Conservation (phyloP, 1,284 basidiomycete genomes). For the Gomphus bonarii region DNA sequence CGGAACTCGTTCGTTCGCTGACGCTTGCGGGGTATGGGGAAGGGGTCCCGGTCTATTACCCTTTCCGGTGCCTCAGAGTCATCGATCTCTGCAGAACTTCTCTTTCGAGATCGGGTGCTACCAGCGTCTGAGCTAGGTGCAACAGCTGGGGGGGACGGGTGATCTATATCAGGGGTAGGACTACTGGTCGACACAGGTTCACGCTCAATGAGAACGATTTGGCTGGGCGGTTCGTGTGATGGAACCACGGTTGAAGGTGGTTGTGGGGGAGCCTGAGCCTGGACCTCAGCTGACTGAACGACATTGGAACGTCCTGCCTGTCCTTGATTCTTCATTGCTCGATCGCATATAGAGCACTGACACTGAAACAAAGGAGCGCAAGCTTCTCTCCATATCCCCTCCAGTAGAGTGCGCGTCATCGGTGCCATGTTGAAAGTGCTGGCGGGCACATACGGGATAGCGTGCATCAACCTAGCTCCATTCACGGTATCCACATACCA, state of each 20-base stretch:
- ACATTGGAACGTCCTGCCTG: neutral
- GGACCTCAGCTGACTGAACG: neutral
- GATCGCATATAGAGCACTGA: conserved; percentile 57
- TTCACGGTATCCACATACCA: conserved; percentile 28
- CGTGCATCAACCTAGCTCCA: conserved; percentile 35
- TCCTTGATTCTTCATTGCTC: conserved; percentile 35
- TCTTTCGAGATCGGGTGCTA: conserved; percentile 6
- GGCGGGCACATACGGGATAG: conserved; percentile 55
- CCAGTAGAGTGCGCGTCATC: conserved; percentile 49
- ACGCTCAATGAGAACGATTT: conserved; percentile 1
- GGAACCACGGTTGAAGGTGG: neutral
- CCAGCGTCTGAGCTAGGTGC: neutral
- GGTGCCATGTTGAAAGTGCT: conserved; percentile 35
- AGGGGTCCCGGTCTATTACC: neutral
- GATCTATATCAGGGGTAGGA: neutral
- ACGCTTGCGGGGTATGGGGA: conserved; percentile 3
- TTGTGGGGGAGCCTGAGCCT: neutral
- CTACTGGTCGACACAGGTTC: neutral
- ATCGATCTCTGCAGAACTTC: conserved; percentile 8
- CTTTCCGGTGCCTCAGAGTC: neutral
- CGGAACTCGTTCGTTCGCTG: conserved; percentile 3
- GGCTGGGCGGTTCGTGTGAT: neutral
- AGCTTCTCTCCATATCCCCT: conserved; percentile 63
- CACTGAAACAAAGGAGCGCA: conserved; percentile 62
- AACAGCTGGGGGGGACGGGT: neutral